Evolutionary conservation across 225 moss, liverwort and hornwort species (phyloP), one percentile per base, ranked within the genome.

Genomic region (Physcomitrellopsis africana): DNA sequence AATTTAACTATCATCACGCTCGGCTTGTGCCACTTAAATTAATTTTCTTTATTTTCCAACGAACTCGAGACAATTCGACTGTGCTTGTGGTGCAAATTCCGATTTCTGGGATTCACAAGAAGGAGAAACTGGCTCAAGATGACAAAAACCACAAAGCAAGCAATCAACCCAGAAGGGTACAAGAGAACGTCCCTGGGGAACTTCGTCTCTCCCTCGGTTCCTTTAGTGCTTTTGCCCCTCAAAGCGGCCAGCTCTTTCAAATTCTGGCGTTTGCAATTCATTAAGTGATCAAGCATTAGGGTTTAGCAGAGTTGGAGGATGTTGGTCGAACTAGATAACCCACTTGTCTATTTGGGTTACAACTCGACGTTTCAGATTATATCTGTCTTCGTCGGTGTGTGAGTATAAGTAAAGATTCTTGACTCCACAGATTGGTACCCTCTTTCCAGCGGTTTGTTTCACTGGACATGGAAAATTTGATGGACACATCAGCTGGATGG

Each of bases 401-500:
- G 1, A 18, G 24, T 20, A 4, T 12, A 20, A 51, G 57, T 58
- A 51, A 51, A 63, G 58, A 20, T 8, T 26, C 19, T 22, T 26
- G 45, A 44, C 19, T 10, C 19, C 11, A 9, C 19, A 9, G 42
- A 5, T 14, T 59, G 15, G 11, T 1, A 17, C 22, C 15, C 13
- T 32, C 32, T 29, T 44, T 29, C 61, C 23, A 26, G 56, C 15
- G 16, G n/a, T 51, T 43, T 37, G 37, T 51, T 26, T 47, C 11
- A 61, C 18, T 77, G 46, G 60, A 75, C 14, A 78, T 81, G 75
- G 75, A 68, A 22, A 43, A 17, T 57, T 46, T 65, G 69, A 64
- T 69, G 69, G 77, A 18, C 18, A n/a, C 53, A 29, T 60, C 80
- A 49, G 49, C 46, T 71, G 75, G 75, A 54, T 85, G 84, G 81